Conservation (phyloP, 75 land plant species). For the Picea sitchensis region DNA sequence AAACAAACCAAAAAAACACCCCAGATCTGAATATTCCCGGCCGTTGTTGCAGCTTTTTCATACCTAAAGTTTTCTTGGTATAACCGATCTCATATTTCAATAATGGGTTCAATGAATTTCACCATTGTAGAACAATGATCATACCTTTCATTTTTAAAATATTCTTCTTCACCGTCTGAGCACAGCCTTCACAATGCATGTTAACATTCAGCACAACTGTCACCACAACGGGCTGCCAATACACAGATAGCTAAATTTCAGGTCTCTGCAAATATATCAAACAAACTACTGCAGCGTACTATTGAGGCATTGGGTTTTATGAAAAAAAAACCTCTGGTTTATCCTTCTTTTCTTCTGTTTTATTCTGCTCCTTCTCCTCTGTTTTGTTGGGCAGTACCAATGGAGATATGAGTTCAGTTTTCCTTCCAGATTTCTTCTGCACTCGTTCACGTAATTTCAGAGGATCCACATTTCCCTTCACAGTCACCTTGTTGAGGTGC, state of each 20-base stretch:
- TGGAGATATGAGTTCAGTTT: conserved; percentile 42
- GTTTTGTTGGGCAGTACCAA: background rate
- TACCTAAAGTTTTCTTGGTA: background rate
- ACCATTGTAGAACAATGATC: background rate
- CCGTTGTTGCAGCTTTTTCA: background rate
- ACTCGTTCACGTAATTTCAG: conserved; percentile 35
- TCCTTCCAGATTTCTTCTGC: conserved; percentile 31
- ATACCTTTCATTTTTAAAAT: conserved; percentile 17
- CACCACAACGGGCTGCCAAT: conserved; percentile 11
- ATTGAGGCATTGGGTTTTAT: background rate
- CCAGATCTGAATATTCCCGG: background rate
- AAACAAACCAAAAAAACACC: background rate
- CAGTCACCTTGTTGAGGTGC: conserved; percentile 25
- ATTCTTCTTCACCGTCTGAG: conserved; percentile 4
- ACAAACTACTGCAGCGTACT: background rate
- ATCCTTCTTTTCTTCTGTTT: conserved; percentile 31
- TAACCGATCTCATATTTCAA: background rate
- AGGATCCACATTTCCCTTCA: conserved; percentile 56
- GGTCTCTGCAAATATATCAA: background rate
- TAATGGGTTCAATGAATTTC: background rate
- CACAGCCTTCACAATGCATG: conserved; percentile 23
- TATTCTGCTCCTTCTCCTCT: conserved; percentile 22
- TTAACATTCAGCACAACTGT: conserved; percentile 17
- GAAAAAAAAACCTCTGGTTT: conserved; percentile 18
- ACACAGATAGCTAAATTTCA: background rate